A percentile compares a stretch with the other conserved stretches of the same genome.
Evolutionary conservation across 2,329 filamentous ascomycete genomes (phyloP).

Genomic region (Pseudogymnoascus sp.): DNA sequence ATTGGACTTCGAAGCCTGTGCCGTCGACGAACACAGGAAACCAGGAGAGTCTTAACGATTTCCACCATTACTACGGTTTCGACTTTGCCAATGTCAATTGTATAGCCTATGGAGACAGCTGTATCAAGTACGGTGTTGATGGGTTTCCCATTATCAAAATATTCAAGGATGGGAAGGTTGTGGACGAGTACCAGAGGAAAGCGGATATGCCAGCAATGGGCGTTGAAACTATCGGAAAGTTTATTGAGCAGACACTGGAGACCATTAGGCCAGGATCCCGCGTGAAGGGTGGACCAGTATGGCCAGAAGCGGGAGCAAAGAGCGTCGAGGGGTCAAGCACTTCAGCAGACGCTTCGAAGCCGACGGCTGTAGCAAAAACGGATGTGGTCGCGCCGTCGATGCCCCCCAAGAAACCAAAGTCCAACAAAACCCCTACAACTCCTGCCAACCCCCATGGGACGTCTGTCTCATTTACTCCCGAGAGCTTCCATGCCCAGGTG

Average conservation of each 20-base stretch:
- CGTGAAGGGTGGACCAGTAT: constrained; percentile 43
- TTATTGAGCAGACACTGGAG: constrained; percentile 71
- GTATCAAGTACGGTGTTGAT: constrained; percentile 55
- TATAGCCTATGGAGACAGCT: constrained; percentile 71
- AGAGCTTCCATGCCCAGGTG: constrained; percentile 78
- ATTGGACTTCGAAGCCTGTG: constrained; percentile 73
- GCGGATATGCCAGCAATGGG: constrained; percentile 56
- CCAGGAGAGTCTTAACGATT: constrained; percentile 39
- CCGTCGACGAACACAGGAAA: constrained; percentile 24
- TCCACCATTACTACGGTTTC: constrained; percentile 69
- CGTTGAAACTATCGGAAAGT: constrained; percentile 37
- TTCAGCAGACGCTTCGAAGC: constrained; percentile 9
- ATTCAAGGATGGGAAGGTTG: constrained; percentile 67
- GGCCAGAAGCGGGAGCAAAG: constrained; percentile 65
- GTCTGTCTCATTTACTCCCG: constrained; percentile 68
- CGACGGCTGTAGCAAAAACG: constrained; percentile 23
- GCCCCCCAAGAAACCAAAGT: constrained; percentile 9
- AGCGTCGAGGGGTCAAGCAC: constrained; percentile 17
- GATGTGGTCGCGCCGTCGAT: not conserved
- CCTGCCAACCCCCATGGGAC: constrained; percentile 68
- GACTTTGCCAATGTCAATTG: constrained; percentile 84
- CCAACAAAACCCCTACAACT: constrained; percentile 41
- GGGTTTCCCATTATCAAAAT: constrained; percentile 72
- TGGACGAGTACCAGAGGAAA: constrained; percentile 56
- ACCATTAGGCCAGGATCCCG: constrained; percentile 72